Base-by-base conservation (phyloP, 441 rosid genomes). In the Syzygium malaccense region DNA sequence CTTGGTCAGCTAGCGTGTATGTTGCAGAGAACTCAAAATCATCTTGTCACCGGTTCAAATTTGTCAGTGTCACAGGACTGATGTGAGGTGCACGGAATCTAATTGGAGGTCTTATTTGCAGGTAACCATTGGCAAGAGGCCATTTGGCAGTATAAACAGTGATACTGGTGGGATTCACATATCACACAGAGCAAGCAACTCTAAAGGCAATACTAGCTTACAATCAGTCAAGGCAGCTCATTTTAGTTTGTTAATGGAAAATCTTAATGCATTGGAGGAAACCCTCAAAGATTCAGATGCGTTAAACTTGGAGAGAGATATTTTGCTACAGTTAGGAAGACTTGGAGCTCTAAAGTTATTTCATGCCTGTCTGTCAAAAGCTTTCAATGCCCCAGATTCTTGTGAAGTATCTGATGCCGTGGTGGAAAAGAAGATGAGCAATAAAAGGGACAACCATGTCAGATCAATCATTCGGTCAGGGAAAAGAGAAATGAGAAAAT, bases 261-360 rank as follows among this genome's bases (percentile, higher is more conserved):
- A 95, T 91, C 96, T 96, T 71, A 66, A 92, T 57, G 94, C 92
- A 32, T 90, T 97, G 88, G 97, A 97, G 92, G 91, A 94, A 49
- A 94, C 94, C 58, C 92, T 95, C 85, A 89, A 91, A 28, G 94
- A 95, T 91, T 91, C 91, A 20, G 92, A 93, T 37, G 92, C 79
- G 3, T 84, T 93, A 57, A 93, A 89, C 88, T 89, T 95, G 94
- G 97, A 97, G 92, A 92, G 87, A 86, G 95, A 96, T 86, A 96
- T 95, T 86, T 91, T 94, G 91, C 86, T 88, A 64, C 98, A 96
- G 86, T 89, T 96, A 88, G 92, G 93, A 87, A 94, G 93, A 88
- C 91, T 97, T 86, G 99, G 99, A 56, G 98, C 96, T 90, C 66
- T 96, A n/a, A 91, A 94, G 56, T 91, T 95, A 84, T 95, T 94